Evolutionary conservation across 1,284 basidiomycete species (phyloP), one percentile per base, ranked within the genome.

Genomic region (Vanrija sp.): DNA sequence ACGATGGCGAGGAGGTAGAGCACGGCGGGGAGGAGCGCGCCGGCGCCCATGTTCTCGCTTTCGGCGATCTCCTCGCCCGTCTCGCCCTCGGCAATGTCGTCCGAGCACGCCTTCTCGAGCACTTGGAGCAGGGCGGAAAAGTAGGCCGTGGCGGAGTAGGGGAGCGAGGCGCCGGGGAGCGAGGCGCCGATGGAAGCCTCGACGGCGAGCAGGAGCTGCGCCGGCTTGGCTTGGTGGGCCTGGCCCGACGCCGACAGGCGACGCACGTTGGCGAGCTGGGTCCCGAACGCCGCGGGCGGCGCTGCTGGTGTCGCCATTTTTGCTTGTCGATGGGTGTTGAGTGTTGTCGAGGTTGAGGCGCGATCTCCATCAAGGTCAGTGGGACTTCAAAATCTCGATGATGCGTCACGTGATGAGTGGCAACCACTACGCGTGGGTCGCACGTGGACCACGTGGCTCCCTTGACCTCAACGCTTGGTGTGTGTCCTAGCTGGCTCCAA

Each of bases 171-270:
- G n/a, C 54, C 47, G 9, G 65, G 57, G 19, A 76, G 68, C 2
- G 69, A 62, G 6, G 69, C 54, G 10, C 65, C 56, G 64, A 98
- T 82, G 12, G 93, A 95, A 2, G 84, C 81, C 75, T 99, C 96
- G 65, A 98, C 81, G 16, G 94, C 96, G 52, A 82, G 78, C 41
- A 99, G 82, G 19, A 99, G 84, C 51, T 85, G 86, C 15, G 96
- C 96, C 3, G 93, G 92, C 48, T 88, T 84, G 69, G 90, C 89
- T 77, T 98, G 93, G 69, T 96, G 90, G 2, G 85, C 73, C 19
- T 95, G 81, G 24, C 84, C 82, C 0, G 93, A 95, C 22, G 83
- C 83, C 3, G 85, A 85, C 66, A 97, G 91, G 15, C 87, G 86
- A 53, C 95, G 82, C 62, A 98, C 91, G 78, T 97, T 98, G 57